These are phyloP conservation scores for Guadua angustifolia DNA, from an alignment of 176 grass and related monocot genomes.

Conservation along the genomic window DNA sequence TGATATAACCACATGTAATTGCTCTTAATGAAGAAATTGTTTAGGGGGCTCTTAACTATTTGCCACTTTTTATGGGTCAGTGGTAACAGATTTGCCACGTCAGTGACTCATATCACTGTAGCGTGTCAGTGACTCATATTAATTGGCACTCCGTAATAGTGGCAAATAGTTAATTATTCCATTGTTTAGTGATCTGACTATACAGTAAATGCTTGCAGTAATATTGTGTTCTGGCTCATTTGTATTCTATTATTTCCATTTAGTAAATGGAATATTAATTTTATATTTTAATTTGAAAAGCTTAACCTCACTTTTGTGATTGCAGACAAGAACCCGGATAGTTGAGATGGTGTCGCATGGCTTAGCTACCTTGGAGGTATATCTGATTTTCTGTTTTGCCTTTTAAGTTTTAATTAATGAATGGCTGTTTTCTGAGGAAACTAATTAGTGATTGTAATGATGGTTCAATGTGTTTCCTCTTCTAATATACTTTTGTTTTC, in stretches of 20 bases:
- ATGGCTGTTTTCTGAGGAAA: not conserved
- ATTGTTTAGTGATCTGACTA: not conserved
- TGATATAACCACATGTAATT: slow-evolving; percentile 2
- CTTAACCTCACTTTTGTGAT: slow-evolving; percentile 25
- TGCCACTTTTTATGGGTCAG: too few species aligned
- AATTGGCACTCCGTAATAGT: too few species aligned
- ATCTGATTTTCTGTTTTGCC: slow-evolving; percentile 17
- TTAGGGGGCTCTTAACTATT: too few species aligned
- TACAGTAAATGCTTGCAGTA: slow-evolving; percentile 22
- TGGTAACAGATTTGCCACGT: too few species aligned
- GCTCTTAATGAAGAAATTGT: not conserved
- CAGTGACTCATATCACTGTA: too few species aligned
- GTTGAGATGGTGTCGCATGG: slow-evolving; percentile 89
- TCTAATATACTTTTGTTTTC: slow-evolving; percentile 32
- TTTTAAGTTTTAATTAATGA: slow-evolving; percentile 25
- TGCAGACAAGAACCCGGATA: slow-evolving; percentile 77
- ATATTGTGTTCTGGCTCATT: not conserved
- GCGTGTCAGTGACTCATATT: too few species aligned
- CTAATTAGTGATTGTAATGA: not conserved
- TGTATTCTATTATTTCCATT: slow-evolving; percentile 12
- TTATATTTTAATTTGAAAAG: not conserved
- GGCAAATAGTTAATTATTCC: too few species aligned
- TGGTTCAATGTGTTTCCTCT: slow-evolving; percentile 25
- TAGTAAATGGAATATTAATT: slow-evolving; percentile 17
- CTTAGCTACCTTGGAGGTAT: slow-evolving; percentile 87